Conservation (phyloP, 1,284 basidiomycete species). For the Inonotus obliquus region DNA sequence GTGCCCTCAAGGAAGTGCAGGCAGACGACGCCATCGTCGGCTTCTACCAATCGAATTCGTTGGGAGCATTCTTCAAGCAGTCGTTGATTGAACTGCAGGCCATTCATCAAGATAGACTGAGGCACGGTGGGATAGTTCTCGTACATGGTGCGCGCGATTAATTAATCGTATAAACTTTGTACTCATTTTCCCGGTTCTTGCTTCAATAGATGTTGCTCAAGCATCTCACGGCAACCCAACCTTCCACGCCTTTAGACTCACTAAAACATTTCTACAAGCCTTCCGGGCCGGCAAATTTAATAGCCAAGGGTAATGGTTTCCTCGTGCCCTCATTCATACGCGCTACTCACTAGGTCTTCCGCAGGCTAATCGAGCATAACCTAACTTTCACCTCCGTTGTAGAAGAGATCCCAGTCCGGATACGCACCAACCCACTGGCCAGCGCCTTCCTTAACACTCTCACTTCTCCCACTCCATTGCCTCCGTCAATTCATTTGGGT, state of each 20-base stretch:
- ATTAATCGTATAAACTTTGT: neutral
- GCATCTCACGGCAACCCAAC: constrained; percentile 83
- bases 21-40: constrained; percentile 94
- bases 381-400: constrained; percentile 90
- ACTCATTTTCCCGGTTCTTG: neutral
- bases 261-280: constrained; percentile 79
- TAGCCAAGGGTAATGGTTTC: constrained; percentile 61
- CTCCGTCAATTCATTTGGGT: constrained; percentile 14
- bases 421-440: constrained; percentile 85
- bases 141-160: constrained; percentile 69
- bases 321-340: neutral
- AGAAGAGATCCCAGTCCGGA: constrained; percentile 84
- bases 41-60: constrained; percentile 89
- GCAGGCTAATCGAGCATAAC: constrained; percentile 79
- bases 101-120: constrained; percentile 72
- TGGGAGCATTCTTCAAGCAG: constrained; percentile 91
- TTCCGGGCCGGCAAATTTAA: constrained; percentile 88
- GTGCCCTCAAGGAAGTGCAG: constrained; percentile 87
- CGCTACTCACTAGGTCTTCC: constrained; percentile 14
- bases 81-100: constrained; percentile 87
- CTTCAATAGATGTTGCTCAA: constrained; percentile 37
- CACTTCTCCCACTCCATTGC: constrained; percentile 20
- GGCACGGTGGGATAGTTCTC: constrained; percentile 85
- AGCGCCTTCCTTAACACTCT: constrained; percentile 29
- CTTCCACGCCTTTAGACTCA: constrained; percentile 89